Base-by-base conservation (phyloP, 192 early-diverging fungal species). In the Allomyces arbusculus region DNA sequence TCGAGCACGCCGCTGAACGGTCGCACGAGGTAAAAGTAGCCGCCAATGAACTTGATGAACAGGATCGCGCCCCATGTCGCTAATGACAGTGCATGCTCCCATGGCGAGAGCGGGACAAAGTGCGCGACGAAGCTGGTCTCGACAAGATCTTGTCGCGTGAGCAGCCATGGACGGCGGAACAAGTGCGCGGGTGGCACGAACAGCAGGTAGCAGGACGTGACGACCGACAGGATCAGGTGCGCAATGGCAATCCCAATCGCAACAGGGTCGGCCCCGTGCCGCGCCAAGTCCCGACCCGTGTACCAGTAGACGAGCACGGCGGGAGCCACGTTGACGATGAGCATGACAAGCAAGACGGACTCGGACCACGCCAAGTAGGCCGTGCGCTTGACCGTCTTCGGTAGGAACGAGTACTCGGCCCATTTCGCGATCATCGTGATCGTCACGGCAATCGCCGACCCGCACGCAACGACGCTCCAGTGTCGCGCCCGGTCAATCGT, bases 21-120 rank as follows among this genome's bases (percentile, higher is more conserved):
- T 28, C 86, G 74, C 0, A 86, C 84, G 45, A 91, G 70, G 80
- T 89, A 91, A 69, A 89, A 86, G 79, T 90, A 88, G 8, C 86
- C 89, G 72, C 87, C 89, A 64, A 90, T 70, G 43, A 86, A 76
- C 70, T 91, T 91, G 78, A 82, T 85, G 23, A 77, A 61, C 68
- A 91, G 88, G 6, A 90, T 82, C 28, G 79, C 75, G 10, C 74
- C 68, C 89, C 89, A 90, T 44, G 90, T 69, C 45, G 72, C 75
- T 26, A 89, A 75, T 61, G 88, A 90, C 44, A 89, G 76, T 4
- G 80, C 75, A 58, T 87, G 82, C 40, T 88, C 85, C 0, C 77
- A 80, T 50, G 73, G 73, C 69, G 77, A 84, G 22, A 91, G 75
- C 26, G 77, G 81, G 20, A 87, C 83, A 74, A 87, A 91, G 66